Conservation (phyloP, 495 filamentous ascomycete species). For the Aspergillus incahuasiensis region DNA sequence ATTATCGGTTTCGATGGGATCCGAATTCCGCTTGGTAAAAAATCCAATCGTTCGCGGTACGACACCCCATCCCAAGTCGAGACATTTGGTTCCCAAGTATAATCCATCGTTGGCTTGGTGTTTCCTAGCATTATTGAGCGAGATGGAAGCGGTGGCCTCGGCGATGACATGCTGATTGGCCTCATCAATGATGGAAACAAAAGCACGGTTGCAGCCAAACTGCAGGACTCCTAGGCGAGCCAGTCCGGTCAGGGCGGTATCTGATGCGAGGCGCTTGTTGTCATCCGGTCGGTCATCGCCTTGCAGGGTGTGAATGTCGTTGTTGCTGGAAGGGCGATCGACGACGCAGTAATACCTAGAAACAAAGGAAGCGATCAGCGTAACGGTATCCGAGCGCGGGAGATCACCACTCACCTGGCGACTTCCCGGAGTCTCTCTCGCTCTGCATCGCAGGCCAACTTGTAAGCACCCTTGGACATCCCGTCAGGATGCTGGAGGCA, state of each 20-base stretch:
- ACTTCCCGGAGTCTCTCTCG: slow-evolving; percentile 16
- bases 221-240: slow-evolving; percentile 57
- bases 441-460: slow-evolving; percentile 11
- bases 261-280: slow-evolving; percentile 32
- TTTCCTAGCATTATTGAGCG: slow-evolving; percentile 33
- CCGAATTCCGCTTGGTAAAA: slow-evolving; percentile 23
- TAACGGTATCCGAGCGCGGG: not conserved
- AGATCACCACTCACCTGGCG: slow-evolving; percentile 10
- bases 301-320: slow-evolving; percentile 5
- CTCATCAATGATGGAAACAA: slow-evolving; percentile 58
- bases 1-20: slow-evolving; percentile 22
- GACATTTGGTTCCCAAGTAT: slow-evolving; percentile 39
- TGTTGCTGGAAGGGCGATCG: slow-evolving; percentile 6
- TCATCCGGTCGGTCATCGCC: slow-evolving; percentile 14
- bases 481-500: slow-evolving; percentile 2
- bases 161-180: slow-evolving; percentile 57
- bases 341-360: slow-evolving; percentile 32
- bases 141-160: slow-evolving; percentile 54
- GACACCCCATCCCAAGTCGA: slow-evolving; percentile 41
- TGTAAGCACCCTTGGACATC: slow-evolving; percentile 12
- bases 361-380: slow-evolving; percentile 3
- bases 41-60: slow-evolving; percentile 45
- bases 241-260: slow-evolving; percentile 58
- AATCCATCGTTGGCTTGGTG: slow-evolving; percentile 36
- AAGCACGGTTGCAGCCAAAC: slow-evolving; percentile 47